Evolutionary conservation across 2,329 filamentous ascomycete genomes (phyloP).

Genomic region (Xylaria sp.): DNA sequence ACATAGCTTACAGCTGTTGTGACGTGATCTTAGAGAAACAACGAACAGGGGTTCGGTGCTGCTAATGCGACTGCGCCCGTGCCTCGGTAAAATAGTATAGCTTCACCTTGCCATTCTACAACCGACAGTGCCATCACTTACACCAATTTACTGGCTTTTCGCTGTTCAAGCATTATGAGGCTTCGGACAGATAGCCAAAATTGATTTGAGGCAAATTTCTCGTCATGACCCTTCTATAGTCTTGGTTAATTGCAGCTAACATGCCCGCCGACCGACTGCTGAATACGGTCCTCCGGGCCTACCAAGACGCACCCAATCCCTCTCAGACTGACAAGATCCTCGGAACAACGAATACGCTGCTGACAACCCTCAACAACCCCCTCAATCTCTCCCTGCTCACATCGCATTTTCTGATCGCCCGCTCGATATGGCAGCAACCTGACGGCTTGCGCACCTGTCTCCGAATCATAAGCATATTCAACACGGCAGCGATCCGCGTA

Average conservation of each 20-base stretch:
- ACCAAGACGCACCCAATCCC: conserved; percentile 63
- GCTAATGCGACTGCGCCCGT: conserved; percentile 18
- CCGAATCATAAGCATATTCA: conserved; percentile 76
- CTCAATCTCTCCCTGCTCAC: conserved; percentile 79
- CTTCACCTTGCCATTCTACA: not conserved
- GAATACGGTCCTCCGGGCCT: conserved; percentile 71
- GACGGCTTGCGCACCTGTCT: conserved; percentile 71
- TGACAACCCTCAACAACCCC: conserved; percentile 77
- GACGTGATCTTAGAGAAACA: not conserved
- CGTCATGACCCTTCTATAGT: conserved; percentile 21
- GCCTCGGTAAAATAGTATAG: conserved; percentile 42
- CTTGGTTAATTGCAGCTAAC: conserved; percentile 29
- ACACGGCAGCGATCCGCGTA: conserved; percentile 69
- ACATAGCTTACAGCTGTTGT: not conserved
- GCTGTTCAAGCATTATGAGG: not conserved
- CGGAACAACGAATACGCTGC: conserved; percentile 72
- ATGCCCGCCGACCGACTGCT: conserved; percentile 77
- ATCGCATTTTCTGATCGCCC: conserved; percentile 75
- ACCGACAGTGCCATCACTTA: not conserved
- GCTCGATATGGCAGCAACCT: conserved; percentile 73
- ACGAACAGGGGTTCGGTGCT: not conserved
- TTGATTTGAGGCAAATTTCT: not conserved
- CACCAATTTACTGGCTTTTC: not conserved
- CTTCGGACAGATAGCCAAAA: not conserved
- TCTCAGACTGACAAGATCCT: conserved; percentile 66